Conservation (phyloP, 805 yeast genomes). For the Yarrowia sp. region DNA sequence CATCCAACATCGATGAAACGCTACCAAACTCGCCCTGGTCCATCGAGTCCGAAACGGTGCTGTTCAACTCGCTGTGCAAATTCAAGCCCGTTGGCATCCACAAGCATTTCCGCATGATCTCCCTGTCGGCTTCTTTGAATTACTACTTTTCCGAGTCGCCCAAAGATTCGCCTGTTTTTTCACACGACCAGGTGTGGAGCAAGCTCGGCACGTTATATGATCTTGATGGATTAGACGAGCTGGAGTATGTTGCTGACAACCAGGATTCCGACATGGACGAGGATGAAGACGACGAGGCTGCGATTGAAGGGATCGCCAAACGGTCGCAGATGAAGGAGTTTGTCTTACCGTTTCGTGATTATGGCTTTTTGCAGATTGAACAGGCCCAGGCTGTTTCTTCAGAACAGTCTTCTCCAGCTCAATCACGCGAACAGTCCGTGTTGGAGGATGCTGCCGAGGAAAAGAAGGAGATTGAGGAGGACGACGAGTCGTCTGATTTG, state of each 20-base stretch:
- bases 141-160: slow-evolving; percentile 34
- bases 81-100: slow-evolving; percentile 64
- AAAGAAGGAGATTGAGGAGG: neutral
- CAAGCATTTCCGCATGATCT: slow-evolving; percentile 41
- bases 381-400: neutral
- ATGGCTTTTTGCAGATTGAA: slow-evolving; percentile 5
- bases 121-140: slow-evolving; percentile 35
- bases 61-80: slow-evolving; percentile 61
- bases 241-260: slow-evolving; percentile 39
- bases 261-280: slow-evolving; percentile 14
- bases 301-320: slow-evolving; percentile 21
- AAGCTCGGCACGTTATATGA: slow-evolving; percentile 56
- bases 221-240: slow-evolving; percentile 54
- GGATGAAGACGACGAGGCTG: slow-evolving; percentile 17
- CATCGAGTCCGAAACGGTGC: slow-evolving; percentile 57
- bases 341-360: slow-evolving; percentile 7
- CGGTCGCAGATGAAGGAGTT: slow-evolving; percentile 23
- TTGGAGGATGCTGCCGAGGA: neutral
- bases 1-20: neutral
- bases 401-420: neutral
- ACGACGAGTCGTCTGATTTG: slow-evolving; percentile 8
- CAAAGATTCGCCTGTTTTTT: slow-evolving; percentile 42
- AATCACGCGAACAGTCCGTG: slow-evolving; percentile 2
- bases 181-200: slow-evolving; percentile 51
- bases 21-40: slow-evolving; percentile 46